These are phyloP conservation scores for Flaveria sonorensis DNA, from an alignment of 129 eudicot species.

Conservation along the genomic window DNA sequence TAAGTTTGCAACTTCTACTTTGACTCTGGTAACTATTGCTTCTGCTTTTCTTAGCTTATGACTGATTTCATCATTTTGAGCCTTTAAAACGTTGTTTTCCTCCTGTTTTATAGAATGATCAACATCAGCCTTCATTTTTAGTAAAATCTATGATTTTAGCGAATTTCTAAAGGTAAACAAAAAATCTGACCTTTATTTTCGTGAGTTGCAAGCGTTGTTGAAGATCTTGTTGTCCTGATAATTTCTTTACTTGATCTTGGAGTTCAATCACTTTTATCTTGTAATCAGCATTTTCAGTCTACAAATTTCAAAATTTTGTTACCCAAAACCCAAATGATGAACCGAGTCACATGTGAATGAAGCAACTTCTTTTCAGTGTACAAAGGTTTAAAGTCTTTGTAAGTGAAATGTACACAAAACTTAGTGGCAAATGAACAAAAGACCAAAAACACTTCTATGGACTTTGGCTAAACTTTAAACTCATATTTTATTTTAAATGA, in stretches of 20 bases:
- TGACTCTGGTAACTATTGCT: constrained; percentile 46
- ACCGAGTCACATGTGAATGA: too few relatives aligned
- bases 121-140: not conserved
- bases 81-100: constrained; percentile 63
- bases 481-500: not conserved
- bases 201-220: constrained; percentile 87
- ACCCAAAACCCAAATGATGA: not conserved
- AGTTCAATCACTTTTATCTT: constrained; percentile 62
- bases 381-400: not conserved
- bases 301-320: constrained; percentile 4
- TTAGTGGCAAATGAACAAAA: not conserved
- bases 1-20: constrained; percentile 56
- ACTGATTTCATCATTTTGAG: constrained; percentile 64
- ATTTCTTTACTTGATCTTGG: constrained; percentile 63
- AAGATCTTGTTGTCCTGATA: constrained; percentile 76
- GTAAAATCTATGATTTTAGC: not conserved
- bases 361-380: constrained; percentile 47
- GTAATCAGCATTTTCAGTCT: constrained; percentile 59
- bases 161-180: not conserved
- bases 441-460: not conserved
- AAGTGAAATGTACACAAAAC: not conserved
- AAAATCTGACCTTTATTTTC: constrained; percentile 65
- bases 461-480: not conserved
- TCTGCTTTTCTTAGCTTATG: constrained; percentile 55
- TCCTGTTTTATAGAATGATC: constrained; percentile 52